Conservation (phyloP, 305 asterid genomes). For the Plantago lanceolata region DNA sequence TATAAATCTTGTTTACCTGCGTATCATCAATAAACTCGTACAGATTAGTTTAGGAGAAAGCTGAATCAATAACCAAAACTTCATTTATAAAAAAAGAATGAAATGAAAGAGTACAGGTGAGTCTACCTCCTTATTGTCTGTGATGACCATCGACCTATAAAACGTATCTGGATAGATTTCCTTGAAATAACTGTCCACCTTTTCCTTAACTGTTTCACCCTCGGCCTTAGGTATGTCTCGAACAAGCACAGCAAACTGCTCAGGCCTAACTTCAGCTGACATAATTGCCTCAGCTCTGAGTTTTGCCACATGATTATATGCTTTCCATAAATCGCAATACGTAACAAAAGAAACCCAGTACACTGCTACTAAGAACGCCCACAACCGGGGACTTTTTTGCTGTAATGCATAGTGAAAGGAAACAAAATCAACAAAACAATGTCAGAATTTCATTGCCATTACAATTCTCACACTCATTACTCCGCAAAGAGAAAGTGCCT, state of each 20-base stretch:
- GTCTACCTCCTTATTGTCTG: slow-evolving; percentile 59
- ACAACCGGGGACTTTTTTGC: slow-evolving; percentile 52
- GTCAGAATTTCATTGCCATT: not conserved
- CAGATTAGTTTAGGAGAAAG: not conserved
- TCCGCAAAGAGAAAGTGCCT: not conserved
- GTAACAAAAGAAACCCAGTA: slow-evolving; percentile 71
- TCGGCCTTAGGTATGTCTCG: slow-evolving; percentile 69
- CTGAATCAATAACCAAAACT: not conserved
- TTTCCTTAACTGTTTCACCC: slow-evolving; percentile 70
- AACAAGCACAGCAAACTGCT: slow-evolving; percentile 76
- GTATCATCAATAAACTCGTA: not conserved
- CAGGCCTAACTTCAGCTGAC: slow-evolving; percentile 58
- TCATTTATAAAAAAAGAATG: not conserved
- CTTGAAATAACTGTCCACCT: slow-evolving; percentile 68
- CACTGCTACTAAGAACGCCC: slow-evolving; percentile 60
- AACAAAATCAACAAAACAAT: not conserved
- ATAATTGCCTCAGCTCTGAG: slow-evolving; percentile 69
- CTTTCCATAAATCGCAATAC: slow-evolving; percentile 68
- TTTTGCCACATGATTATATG: slow-evolving; percentile 59
- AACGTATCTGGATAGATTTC: slow-evolving; percentile 77
- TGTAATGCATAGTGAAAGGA: slow-evolving; percentile 24
- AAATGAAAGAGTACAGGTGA: not conserved
- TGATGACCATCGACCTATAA: slow-evolving; percentile 71
- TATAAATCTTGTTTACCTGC: slow-evolving; percentile 65
- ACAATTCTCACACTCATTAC: not conserved